Percentiles rank a stretch among this genome's conserved stretches.
These are phyloP conservation scores for Aspergillus leporis DNA, from an alignment of 495 filamentous ascomycete species.

Conservation along the genomic window DNA sequence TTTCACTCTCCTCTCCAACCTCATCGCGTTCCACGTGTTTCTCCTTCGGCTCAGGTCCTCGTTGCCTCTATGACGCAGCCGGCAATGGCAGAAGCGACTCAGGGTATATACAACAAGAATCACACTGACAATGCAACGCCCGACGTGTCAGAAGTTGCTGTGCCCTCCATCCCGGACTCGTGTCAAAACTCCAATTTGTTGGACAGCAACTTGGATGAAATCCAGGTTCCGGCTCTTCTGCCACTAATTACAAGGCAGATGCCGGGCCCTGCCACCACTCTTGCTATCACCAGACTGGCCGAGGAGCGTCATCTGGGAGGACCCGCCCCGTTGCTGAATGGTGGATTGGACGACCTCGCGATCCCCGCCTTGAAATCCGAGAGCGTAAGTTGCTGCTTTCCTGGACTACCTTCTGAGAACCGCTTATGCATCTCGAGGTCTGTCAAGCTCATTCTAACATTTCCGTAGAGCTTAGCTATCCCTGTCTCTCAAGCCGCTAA, in stretches of 20 bases:
- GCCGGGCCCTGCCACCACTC: not conserved
- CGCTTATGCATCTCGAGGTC: not conserved
- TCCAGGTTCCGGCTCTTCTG: slow-evolving; percentile 12
- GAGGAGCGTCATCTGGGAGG: not conserved
- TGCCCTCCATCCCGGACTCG: not conserved
- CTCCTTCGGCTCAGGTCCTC: not conserved
- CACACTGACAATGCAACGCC: not conserved
- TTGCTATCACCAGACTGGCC: not conserved
- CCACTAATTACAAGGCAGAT: not conserved
- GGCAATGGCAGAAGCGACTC: not conserved
- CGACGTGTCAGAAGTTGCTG: not conserved
- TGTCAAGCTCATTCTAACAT: not conserved
- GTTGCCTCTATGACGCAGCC: not conserved
- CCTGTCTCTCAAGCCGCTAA: not conserved
- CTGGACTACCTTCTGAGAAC: not conserved
- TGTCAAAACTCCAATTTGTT: slow-evolving; percentile 8
- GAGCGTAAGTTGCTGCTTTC: slow-evolving; percentile 6
- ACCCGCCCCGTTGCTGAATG: slow-evolving; percentile 7
- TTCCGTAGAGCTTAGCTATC: not conserved
- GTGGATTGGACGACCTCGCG: slow-evolving; percentile 4
- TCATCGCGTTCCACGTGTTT: slow-evolving; percentile 2
- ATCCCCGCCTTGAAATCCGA: slow-evolving; percentile 11
- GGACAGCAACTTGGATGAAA: slow-evolving; percentile 16
- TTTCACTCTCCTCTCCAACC: not conserved
- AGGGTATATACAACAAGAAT: not conserved